Evolutionary conservation across 2,329 filamentous ascomycete genomes (phyloP).

Genomic region (Calonectria multiphialidica): DNA sequence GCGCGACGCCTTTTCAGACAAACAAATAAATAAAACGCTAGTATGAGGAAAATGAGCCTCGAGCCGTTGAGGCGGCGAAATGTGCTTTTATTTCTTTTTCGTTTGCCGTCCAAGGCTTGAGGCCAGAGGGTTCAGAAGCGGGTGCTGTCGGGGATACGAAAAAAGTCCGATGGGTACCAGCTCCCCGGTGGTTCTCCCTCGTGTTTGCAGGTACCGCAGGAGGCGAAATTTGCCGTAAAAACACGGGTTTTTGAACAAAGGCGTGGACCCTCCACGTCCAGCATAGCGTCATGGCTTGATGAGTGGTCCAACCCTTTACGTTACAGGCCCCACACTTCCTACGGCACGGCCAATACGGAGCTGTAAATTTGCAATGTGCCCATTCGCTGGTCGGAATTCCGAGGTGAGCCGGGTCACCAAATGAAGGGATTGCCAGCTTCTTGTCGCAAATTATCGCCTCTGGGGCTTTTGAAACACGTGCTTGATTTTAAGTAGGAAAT

Average conservation of each 20-base stretch:
- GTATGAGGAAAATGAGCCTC: neutral
- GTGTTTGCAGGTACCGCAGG: neutral
- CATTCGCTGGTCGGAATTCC: neutral
- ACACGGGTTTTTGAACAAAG: neutral
- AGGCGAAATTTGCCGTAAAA: neutral
- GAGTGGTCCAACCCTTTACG: neutral
- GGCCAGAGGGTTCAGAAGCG: neutral
- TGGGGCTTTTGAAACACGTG: neutral
- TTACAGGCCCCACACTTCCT: neutral
- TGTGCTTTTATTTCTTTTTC: neutral
- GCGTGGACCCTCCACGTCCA: neutral
- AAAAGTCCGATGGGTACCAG: slow-evolving; percentile 3
- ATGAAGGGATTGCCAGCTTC: neutral
- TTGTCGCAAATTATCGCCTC: neutral
- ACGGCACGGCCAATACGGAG: neutral
- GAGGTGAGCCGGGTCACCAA: neutral
- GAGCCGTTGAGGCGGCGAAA: neutral
- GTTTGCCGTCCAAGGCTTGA: neutral
- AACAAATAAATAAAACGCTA: neutral
- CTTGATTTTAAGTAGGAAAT: neutral
- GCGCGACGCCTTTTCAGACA: neutral
- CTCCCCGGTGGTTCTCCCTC: neutral
- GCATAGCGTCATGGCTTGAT: slow-evolving; percentile 5
- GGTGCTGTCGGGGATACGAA: slow-evolving; percentile 12
- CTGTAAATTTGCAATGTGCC: neutral